Evolutionary conservation across 331 rosid genomes (phyloP).

Genomic region (Malus hybrid): DNA sequence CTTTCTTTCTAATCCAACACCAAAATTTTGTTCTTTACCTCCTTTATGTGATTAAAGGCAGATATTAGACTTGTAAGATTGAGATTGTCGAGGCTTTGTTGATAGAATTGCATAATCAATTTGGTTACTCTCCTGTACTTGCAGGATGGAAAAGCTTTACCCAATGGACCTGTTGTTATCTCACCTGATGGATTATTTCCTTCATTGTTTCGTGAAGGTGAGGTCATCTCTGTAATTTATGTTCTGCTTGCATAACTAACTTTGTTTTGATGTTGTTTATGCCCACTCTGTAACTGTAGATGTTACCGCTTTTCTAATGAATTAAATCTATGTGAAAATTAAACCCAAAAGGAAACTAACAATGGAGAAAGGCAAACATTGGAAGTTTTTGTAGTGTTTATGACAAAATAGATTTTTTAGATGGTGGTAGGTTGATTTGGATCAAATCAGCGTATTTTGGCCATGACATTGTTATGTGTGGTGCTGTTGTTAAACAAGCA

Average conservation of each 20-base stretch:
- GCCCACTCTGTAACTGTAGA: neutral
- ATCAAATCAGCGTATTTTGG: neutral
- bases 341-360: neutral
- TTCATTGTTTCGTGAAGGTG: constrained; percentile 89
- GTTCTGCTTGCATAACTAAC: constrained; percentile 2
- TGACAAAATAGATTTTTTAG: neutral
- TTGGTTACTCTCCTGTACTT: constrained; percentile 6
- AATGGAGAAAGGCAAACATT: neutral
- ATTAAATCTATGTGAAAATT: neutral
- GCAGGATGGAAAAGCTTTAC: constrained; percentile 87
- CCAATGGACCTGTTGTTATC: constrained; percentile 88
- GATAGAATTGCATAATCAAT: constrained; percentile 7
- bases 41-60: neutral
- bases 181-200: constrained; percentile 97
- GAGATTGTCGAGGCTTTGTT: constrained; percentile 1
- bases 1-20: constrained; percentile 7
- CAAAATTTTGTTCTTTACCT: neutral
- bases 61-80: neutral
- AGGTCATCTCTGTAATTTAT: constrained; percentile 1
- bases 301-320: neutral
- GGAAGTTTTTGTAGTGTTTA: neutral
- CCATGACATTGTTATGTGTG: neutral
- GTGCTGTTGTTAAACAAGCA: neutral
- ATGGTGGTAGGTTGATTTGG: neutral
- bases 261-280: neutral